Conservation (phyloP, 176 grass and related monocot genomes). For the Rhynchospora tenuis region DNA sequence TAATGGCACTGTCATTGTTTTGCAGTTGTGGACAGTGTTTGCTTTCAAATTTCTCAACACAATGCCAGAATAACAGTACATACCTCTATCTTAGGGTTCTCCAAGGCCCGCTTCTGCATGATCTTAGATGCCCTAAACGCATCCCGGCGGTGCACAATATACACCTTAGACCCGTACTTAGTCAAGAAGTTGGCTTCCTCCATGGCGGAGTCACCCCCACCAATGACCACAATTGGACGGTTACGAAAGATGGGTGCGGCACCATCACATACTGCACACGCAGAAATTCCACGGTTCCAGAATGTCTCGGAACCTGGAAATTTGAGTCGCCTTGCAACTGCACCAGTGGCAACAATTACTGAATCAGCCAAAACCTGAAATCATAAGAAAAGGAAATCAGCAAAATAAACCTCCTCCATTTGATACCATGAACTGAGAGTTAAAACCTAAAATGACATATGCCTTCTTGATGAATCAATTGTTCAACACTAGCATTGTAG, state of each 20-base stretch:
- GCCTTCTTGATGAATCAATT: neutral
- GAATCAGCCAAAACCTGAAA: slow-evolving; percentile 49
- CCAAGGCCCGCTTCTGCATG: slow-evolving; percentile 82
- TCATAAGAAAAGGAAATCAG: neutral
- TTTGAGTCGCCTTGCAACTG: slow-evolving; percentile 72
- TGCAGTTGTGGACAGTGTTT: neutral
- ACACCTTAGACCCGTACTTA: slow-evolving; percentile 85
- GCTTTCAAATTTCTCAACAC: neutral
- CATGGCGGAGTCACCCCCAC: slow-evolving; percentile 96
- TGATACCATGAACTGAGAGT: neutral
- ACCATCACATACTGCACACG: slow-evolving; percentile 97
- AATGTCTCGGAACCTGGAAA: slow-evolving; percentile 63
- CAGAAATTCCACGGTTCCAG: slow-evolving; percentile 97
- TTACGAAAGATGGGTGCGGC: slow-evolving; percentile 83
- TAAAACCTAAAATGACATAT: neutral
- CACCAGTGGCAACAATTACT: slow-evolving; percentile 75
- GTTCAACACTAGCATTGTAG: neutral
- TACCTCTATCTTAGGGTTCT: slow-evolving; percentile 69
- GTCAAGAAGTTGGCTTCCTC: slow-evolving; percentile 99
- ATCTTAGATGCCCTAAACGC: slow-evolving; percentile 93
- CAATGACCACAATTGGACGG: slow-evolving; percentile 76
- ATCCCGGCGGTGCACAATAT: slow-evolving; percentile 87
- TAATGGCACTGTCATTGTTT: neutral
- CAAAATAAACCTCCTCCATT: neutral
- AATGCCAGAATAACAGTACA: neutral